Conservation (phyloP, 2,329 filamentous ascomycete genomes). For the Trichoderma sp. region DNA sequence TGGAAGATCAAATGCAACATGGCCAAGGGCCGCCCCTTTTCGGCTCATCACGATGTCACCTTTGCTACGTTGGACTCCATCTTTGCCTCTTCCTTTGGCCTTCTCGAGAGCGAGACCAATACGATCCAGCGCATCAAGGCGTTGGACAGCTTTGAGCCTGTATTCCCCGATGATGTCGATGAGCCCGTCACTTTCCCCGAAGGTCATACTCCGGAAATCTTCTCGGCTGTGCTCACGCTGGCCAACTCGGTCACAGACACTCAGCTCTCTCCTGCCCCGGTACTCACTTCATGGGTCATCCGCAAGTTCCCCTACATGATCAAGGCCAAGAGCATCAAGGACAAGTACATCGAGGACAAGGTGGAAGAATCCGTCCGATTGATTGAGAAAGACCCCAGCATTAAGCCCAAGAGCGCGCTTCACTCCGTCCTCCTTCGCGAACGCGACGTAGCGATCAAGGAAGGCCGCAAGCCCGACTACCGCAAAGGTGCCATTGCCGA, state of each 20-base stretch:
- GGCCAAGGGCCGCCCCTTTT: constrained; percentile 6
- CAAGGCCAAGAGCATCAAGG: constrained; percentile 1
- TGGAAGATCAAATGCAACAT: constrained; percentile 8
- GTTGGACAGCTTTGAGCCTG: constrained; percentile 5
- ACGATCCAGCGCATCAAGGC: constrained; percentile 7
- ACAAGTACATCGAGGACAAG: constrained; percentile 7
- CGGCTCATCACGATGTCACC: neutral
- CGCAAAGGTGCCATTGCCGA: constrained; percentile 9
- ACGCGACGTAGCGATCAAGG: neutral
- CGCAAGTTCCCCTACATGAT: constrained; percentile 15
- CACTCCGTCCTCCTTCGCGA: constrained; percentile 8
- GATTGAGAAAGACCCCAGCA: neutral
- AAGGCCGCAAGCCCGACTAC: constrained; percentile 7
- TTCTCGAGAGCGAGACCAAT: constrained; percentile 4
- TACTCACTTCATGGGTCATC: neutral
- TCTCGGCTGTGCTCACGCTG: constrained; percentile 1
- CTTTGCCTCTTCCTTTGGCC: constrained; percentile 11
- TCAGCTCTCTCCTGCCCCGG: constrained; percentile 10
- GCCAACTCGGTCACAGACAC: constrained; percentile 8
- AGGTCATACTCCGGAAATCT: neutral
- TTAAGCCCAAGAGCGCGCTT: constrained; percentile 1
- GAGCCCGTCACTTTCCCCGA: constrained; percentile 2
- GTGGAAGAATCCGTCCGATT: constrained; percentile 2
- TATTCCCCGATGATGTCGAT: neutral
- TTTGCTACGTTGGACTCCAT: constrained; percentile 9